Conservation (phyloP, 1,284 basidiomycete species). For the Papiliotrema fonsecae region DNA sequence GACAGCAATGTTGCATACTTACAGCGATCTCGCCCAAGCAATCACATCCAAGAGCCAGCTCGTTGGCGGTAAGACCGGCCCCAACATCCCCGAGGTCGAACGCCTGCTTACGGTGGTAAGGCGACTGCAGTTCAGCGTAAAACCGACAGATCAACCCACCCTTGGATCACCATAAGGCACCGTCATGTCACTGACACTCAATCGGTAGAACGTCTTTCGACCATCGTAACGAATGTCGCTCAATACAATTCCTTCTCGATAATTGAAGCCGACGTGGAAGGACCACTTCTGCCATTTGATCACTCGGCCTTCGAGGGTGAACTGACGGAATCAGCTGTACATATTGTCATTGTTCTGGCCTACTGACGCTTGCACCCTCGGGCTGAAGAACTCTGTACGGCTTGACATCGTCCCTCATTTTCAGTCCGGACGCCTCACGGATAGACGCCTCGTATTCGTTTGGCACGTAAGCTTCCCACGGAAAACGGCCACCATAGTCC, state of each 20-base stretch:
- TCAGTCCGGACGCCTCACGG: conserved; percentile 27
- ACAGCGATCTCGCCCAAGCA: conserved; percentile 48
- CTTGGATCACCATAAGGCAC: too few species aligned
- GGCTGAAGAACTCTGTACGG: conserved; percentile 82
- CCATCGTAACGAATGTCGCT: conserved; percentile 43
- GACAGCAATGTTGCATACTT: too few species aligned
- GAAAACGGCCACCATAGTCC: conserved; percentile 28
- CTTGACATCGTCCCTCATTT: conserved; percentile 63
- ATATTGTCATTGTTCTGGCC: not conserved
- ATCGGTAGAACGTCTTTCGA: conserved; percentile 44
- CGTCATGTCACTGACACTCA: conserved; percentile 49
- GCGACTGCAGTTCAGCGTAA: conserved; percentile 45
- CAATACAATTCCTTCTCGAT: conserved; percentile 45
- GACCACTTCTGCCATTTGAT: conserved; percentile 42
- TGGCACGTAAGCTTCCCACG: conserved; percentile 30
- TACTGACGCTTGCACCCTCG: conserved; percentile 65
- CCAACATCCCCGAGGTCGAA: conserved; percentile 50
- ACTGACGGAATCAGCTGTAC: conserved; percentile 44
- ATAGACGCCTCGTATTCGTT: conserved; percentile 42
- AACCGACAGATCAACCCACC: too few species aligned
- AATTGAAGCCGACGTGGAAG: conserved; percentile 18
- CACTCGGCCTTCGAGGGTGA: conserved; percentile 72
- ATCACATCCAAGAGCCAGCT: conserved; percentile 49
- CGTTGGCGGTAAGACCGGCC: conserved; percentile 46
- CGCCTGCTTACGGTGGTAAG: conserved; percentile 44